phyloP scores from a whole-genome alignment of 2,329 filamentous ascomycete species.

The Penicillium sp. region DNA sequence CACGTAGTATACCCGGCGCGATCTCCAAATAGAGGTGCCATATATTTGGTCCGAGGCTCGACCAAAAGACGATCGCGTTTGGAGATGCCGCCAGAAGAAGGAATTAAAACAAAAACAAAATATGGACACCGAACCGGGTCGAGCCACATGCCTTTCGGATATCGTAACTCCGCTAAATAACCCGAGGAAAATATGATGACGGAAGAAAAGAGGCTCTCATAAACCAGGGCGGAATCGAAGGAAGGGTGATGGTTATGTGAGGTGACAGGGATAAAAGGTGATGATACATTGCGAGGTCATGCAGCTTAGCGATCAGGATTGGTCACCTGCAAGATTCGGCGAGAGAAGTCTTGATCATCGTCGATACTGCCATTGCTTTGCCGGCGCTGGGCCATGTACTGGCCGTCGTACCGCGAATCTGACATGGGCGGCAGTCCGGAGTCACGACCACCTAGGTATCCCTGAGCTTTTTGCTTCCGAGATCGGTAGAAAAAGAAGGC shows the following conservation, averaged over 20 bases:
- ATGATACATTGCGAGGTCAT: neutral
- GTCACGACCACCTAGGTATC: slow-evolving; percentile 74
- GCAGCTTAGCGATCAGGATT: slow-evolving; percentile 34
- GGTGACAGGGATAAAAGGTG: neutral
- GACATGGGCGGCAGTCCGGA: slow-evolving; percentile 67
- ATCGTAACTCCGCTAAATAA: slow-evolving; percentile 33
- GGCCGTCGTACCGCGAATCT: slow-evolving; percentile 83
- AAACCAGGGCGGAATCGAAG: slow-evolving; percentile 15
- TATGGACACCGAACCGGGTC: slow-evolving; percentile 17
- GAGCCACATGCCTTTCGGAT: slow-evolving; percentile 23
- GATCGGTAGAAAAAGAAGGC: slow-evolving; percentile 73
- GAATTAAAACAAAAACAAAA: slow-evolving; percentile 3
- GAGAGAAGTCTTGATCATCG: slow-evolving; percentile 94
- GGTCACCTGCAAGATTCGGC: slow-evolving; percentile 77
- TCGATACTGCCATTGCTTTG: slow-evolving; percentile 95
- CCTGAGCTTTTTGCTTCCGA: slow-evolving; percentile 74
- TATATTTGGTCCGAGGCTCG: neutral
- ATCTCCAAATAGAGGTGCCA: neutral
- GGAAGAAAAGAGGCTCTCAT: slow-evolving; percentile 13
- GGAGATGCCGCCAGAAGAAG: neutral
- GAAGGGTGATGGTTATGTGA: slow-evolving; percentile 17
- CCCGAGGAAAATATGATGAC: slow-evolving; percentile 20
- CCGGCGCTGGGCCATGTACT: slow-evolving; percentile 74
- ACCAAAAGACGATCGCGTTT: neutral
- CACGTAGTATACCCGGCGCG: neutral